Evolutionary conservation across 2,329 filamentous ascomycete genomes (phyloP).

Genomic region (Ploettnerulaceae sp.): DNA sequence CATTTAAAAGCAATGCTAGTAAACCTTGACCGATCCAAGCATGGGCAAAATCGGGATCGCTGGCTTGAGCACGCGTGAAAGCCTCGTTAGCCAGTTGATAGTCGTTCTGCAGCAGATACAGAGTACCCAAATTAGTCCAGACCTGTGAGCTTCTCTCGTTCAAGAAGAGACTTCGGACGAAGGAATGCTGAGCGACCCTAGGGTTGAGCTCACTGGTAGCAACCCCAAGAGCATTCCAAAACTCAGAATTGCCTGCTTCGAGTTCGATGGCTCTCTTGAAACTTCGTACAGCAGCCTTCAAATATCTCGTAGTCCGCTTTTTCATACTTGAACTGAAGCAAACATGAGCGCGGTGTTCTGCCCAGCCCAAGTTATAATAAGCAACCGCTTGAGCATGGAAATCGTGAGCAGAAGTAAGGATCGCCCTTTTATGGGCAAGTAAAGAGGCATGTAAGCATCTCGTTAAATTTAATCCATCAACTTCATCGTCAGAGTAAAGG

Average conservation of each 20-base stretch:
- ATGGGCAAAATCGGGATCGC: conserved; percentile 87
- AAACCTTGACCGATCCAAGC: conserved; percentile 94
- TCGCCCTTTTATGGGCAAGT: conserved; percentile 80
- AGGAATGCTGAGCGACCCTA: conserved; percentile 85
- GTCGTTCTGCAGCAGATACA: conserved; percentile 83
- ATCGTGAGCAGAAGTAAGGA: conserved; percentile 68
- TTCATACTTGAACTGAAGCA: conserved; percentile 50
- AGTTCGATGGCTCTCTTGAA: conserved; percentile 96
- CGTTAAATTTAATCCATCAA: conserved; percentile 42
- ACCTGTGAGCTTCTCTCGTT: conserved; percentile 80
- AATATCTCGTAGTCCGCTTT: conserved; percentile 60
- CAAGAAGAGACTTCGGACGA: conserved; percentile 85
- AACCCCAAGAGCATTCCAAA: conserved; percentile 95
- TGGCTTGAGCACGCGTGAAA: conserved; percentile 86
- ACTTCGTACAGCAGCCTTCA: conserved; percentile 77
- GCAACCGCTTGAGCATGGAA: conserved; percentile 88
- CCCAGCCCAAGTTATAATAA: conserved; percentile 95
- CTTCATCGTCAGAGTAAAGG: conserved; percentile 31
- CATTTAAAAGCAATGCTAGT: conserved; percentile 66
- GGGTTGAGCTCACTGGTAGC: conserved; percentile 83
- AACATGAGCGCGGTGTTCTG: conserved; percentile 75
- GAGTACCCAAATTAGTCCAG: conserved; percentile 86
- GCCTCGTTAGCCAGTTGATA: conserved; percentile 80
- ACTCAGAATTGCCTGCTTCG: conserved; percentile 89
- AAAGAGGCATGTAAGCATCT: conserved; percentile 67